Evolutionary conservation across 768 basidiomycete genomes (phyloP), one percentile per base, ranked within the genome.

Genomic region (Psilocybe azurescens): DNA sequence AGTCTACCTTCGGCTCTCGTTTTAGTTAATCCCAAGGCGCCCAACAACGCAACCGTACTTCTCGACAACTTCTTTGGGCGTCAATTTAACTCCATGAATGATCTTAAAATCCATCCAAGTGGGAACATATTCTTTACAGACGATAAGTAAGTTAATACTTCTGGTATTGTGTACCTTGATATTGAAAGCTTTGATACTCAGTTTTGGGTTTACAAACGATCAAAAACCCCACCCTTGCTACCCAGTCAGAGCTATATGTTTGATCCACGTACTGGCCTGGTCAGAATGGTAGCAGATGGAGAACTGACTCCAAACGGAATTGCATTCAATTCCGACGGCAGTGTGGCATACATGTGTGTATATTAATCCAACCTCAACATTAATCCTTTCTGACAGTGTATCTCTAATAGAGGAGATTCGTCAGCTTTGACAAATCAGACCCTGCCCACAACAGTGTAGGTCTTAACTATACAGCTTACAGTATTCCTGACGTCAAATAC

Each of bases 81-180:
- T 0, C 90, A 92, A 66, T 93, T 93, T 76, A 91, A 90, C 73
- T 91, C 91, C 0, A 73, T 93, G 54, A 91, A 93, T 70, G 91
- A 94, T 64, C 78, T 89, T 59, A 91, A 90, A 67, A 77, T 92
- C 3, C 86, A 91, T 56, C 89, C 89, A 0, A 89, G 61, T 24
- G 57, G 83, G 61, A 85, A 86, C 47, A 83, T 85, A 47, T 68
- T 93, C 1, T 91, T 93, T 74, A 93, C 91, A 0, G 91, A 94
- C 66, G 78, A 79, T n/a, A 77, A 79, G 84, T 91, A 74, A 41
- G 84, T 78, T 3, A 50, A 6, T 8, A 50, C 14, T 44, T 24
- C 6, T 10, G 41, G 6, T 28, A 6, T 28, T 24, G 2, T 24
- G 24, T 24, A 24, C 24, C 24, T 24, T 24, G 24, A 24, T 24